Evolutionary conservation across 257 asterid species (phyloP).

Genomic region (Nicotiana knightiana): DNA sequence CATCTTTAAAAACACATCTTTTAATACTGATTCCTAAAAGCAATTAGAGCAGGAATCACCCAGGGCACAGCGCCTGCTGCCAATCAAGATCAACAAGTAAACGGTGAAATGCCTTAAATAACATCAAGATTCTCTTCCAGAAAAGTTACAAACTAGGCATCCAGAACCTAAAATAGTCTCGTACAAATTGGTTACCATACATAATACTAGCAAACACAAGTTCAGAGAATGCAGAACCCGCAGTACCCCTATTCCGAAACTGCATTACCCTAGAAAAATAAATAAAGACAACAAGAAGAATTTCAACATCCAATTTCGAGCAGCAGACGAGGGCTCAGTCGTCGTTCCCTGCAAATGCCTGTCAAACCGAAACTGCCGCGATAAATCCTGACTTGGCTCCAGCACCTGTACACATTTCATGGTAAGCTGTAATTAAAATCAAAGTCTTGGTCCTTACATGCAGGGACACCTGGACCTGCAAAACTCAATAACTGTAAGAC

Average conservation of each 20-base stretch:
- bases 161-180: not conserved
- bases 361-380: slow-evolving; percentile 23
- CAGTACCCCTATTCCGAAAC: not conserved
- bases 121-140: not conserved
- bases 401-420: slow-evolving; percentile 76
- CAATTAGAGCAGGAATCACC: too few species aligned
- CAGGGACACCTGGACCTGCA: slow-evolving; percentile 97
- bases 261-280: not conserved
- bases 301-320: not conserved
- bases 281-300: not conserved
- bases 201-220: not conserved
- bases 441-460: slow-evolving; percentile 28
- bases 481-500: slow-evolving; percentile 55
- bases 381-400: slow-evolving; percentile 19
- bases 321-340: not conserved
- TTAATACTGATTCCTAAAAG: too few species aligned
- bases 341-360: slow-evolving; percentile 32
- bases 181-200: not conserved
- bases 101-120: not conserved
- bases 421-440: slow-evolving; percentile 41
- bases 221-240: not conserved
- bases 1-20: too few species aligned
- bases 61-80: too few species aligned
- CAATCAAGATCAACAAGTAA: too few species aligned
- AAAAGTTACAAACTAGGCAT: not conserved